Evolutionary conservation across 2,329 filamentous ascomycete species (phyloP).

Genomic region (Raffaelea ambrosiae): DNA sequence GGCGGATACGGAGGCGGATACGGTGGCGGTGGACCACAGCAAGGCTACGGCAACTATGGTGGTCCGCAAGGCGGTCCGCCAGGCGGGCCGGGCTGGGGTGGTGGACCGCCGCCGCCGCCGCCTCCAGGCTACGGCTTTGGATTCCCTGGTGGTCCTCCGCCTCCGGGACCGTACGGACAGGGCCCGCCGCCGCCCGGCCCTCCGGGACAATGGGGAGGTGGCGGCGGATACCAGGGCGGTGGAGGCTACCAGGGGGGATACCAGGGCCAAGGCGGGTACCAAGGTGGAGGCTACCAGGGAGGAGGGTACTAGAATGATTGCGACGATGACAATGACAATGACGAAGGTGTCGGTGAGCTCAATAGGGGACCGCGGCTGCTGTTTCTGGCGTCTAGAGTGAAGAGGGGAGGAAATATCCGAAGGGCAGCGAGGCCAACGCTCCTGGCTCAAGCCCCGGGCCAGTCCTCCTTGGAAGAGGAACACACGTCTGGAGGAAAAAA

Average conservation of each 20-base stretch:
- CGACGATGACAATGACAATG: too few species aligned
- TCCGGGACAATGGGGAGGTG: slow-evolving; percentile 7
- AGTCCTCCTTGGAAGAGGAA: too few species aligned
- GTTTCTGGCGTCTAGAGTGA: too few species aligned
- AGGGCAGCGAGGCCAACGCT: too few species aligned
- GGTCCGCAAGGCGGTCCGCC: too few species aligned
- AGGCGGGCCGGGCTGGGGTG: slow-evolving; percentile 4
- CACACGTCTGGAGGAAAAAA: too few species aligned
- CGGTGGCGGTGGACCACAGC: not conserved
- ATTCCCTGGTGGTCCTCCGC: not conserved
- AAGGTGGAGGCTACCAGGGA: not conserved
- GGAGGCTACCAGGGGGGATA: not conserved
- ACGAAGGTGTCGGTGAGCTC: not conserved
- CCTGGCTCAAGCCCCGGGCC: too few species aligned
- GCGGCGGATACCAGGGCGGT: slow-evolving; percentile 1
- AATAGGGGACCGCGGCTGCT: not conserved
- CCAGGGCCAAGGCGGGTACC: not conserved
- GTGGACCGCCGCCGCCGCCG: slow-evolving; percentile 3
- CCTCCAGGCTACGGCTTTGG: not conserved
- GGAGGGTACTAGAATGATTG: too few species aligned
- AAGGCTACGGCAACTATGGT: slow-evolving; percentile 7
- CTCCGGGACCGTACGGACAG: not conserved
- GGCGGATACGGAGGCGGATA: not conserved
- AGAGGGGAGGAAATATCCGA: too few species aligned
- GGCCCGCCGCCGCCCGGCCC: slow-evolving; percentile 7